Conservation (phyloP, 163 green algal species). For the Scenedesmus sp. region DNA sequence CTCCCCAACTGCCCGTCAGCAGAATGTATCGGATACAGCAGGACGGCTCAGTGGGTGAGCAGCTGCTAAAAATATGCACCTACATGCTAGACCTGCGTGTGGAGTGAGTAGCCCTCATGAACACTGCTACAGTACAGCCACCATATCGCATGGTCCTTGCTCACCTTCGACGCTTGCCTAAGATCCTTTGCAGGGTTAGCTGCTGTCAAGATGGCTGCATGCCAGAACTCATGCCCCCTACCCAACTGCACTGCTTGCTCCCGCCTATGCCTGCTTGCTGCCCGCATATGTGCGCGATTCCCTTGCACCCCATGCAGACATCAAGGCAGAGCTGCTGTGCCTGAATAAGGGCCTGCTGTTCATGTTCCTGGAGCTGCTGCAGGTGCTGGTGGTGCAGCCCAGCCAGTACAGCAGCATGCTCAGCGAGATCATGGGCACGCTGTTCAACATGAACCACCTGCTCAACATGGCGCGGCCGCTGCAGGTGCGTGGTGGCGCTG, state of each 20-base stretch:
- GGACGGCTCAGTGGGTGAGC: conserved; percentile 11
- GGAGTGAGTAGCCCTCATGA: neutral
- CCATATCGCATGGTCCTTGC: no score
- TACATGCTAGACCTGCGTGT: no score
- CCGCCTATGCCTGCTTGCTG: neutral
- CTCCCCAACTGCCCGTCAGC: neutral
- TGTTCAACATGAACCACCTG: conserved; percentile 72
- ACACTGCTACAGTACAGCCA: no score
- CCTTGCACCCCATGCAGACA: conserved; percentile 55
- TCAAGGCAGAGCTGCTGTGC: conserved; percentile 65
- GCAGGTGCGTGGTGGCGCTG: conserved; percentile 58
- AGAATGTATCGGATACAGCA: neutral
- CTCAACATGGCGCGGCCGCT: conserved; percentile 61
- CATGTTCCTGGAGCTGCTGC: conserved; percentile 69
- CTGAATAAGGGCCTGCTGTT: conserved; percentile 66
- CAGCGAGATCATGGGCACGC: conserved; percentile 54
- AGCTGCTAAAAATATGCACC: neutral
- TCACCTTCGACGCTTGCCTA: no score
- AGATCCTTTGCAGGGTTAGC: no score
- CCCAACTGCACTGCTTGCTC: neutral
- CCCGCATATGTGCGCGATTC: no score
- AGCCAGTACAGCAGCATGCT: conserved; percentile 56
- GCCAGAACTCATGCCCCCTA: no score
- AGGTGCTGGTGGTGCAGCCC: conserved; percentile 60
- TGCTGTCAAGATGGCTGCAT: no score